These are phyloP conservation scores for Aureobasidium vineae DNA, from an alignment of 2,329 filamentous ascomycete genomes.

Conservation along the genomic window DNA sequence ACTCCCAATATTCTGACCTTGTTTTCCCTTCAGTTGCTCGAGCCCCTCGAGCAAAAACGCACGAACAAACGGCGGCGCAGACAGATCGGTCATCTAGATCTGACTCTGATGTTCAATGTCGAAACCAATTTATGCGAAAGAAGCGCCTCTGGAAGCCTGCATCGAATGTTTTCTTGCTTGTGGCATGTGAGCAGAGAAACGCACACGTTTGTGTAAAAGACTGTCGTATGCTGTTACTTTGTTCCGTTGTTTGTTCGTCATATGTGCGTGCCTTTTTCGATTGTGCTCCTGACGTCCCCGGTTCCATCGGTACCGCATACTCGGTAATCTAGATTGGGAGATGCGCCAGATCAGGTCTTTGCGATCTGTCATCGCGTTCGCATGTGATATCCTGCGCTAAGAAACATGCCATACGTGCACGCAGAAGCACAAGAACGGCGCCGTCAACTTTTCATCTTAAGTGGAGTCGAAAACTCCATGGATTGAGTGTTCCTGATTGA, in stretches of 20 bases:
- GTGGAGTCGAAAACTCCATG: neutral
- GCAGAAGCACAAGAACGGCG: neutral
- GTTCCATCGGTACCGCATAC: neutral
- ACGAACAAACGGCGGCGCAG: neutral
- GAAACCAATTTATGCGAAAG: neutral
- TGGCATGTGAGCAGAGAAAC: neutral
- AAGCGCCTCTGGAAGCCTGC: conserved; percentile 20
- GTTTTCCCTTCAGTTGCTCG: neutral
- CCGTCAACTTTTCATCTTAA: neutral
- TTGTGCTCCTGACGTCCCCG: neutral
- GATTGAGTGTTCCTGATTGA: neutral
- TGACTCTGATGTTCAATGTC: neutral
- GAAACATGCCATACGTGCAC: neutral
- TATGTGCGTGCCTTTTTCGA: conserved; percentile 8
- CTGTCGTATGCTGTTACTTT: conserved; percentile 1
- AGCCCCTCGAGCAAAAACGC: neutral
- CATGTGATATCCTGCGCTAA: neutral
- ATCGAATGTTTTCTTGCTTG: conserved; percentile 1
- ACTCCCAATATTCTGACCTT: neutral
- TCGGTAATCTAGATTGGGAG: neutral
- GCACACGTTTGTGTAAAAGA: neutral
- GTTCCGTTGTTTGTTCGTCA: conserved; percentile 4
- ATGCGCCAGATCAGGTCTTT: neutral
- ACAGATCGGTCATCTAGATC: neutral
- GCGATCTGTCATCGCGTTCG: conserved; percentile 11